Conservation (phyloP, 1,139 yeast species). For the Lodderomyces pseudojiufengensis region DNA sequence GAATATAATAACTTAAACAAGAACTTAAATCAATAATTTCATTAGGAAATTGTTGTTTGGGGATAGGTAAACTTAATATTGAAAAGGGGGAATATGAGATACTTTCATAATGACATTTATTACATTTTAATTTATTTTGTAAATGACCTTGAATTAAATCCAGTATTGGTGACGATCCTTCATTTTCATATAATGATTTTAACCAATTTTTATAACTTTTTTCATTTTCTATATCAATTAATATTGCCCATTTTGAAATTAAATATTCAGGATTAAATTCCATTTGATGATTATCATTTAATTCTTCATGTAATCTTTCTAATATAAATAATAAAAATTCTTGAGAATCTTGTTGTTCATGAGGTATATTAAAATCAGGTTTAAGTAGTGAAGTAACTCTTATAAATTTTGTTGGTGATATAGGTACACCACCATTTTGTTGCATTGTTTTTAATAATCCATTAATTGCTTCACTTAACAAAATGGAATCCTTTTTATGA, state of each 20-base stretch:
- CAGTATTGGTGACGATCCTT: slow-evolving; percentile 65
- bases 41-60: slow-evolving; percentile 25
- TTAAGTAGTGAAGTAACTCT: slow-evolving; percentile 50
- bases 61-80: slow-evolving; percentile 66
- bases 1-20: slow-evolving; percentile 63
- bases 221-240: slow-evolving; percentile 29
- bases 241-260: slow-evolving; percentile 32
- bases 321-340: slow-evolving; percentile 65
- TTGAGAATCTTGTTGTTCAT: slow-evolving; percentile 77
- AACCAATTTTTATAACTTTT: slow-evolving; percentile 63
- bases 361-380: slow-evolving; percentile 65
- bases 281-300: slow-evolving; percentile 26
- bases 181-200: slow-evolving; percentile 42
- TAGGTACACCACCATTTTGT: slow-evolving; percentile 56
- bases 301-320: slow-evolving; percentile 68
- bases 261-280: slow-evolving; percentile 22
- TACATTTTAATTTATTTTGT: slow-evolving; percentile 60
- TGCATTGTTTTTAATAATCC: slow-evolving; percentile 42
- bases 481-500: slow-evolving; percentile 28
- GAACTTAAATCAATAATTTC: slow-evolving; percentile 47
- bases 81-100: slow-evolving; percentile 59
- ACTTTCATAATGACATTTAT: slow-evolving; percentile 59
- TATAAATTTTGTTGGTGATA: slow-evolving; percentile 63
- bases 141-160: slow-evolving; percentile 65
- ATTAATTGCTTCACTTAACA: slow-evolving; percentile 47